Evolutionary conservation across 164 flowering plant genomes (phyloP), one percentile per base, ranked within the genome.

Genomic region (Nymphaea colorata): DNA sequence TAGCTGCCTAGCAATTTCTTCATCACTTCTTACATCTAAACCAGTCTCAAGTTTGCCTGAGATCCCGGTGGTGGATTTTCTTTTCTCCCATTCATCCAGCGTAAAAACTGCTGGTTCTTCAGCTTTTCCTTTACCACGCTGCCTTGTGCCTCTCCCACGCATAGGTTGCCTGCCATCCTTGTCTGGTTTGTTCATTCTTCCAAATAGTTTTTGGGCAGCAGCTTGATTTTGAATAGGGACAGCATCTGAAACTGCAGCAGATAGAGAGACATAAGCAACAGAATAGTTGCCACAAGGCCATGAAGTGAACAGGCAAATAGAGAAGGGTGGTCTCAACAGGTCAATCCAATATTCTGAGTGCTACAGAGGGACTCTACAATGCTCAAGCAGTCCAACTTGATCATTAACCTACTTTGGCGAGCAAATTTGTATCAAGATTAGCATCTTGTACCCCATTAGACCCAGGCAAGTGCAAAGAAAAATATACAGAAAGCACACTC

Each of bases 171-270:
- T 76, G 65, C 68, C 75, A 60, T 65, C 74, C 18, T 12, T 74
- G 59, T 67, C 73, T 57, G 82, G 77, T 4, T 80, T 70, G 77
- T 67, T 88, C 90, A 84, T 85, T 81, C 81, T 94, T 81, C 86
- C 89, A 12, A 89, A 89, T 42, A 94, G 93, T 69, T 91, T 89
- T 62, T 89, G 97, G 6, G 97, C 80, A 71, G 96, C 98, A 41
- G 86, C 97, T 82, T 94, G 98, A 73, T 94, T 94, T 73, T 91
- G 97, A 73, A 91, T 79, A 68, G 97, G 97, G 15, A 77, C 82
- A 67, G 86, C 74, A 73, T 90, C 97, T 17, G 73, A 79, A 44
- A 85, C 98, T 89, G 77, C 3, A n/a, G 8, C 41, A 61, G 16
- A 61, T n/a, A 11, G 12, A 12, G 2, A 12, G 11, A 6, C 11